Base-by-base conservation (phyloP, 1,284 basidiomycete genomes). In the Pulchroboletus neoregius region DNA sequence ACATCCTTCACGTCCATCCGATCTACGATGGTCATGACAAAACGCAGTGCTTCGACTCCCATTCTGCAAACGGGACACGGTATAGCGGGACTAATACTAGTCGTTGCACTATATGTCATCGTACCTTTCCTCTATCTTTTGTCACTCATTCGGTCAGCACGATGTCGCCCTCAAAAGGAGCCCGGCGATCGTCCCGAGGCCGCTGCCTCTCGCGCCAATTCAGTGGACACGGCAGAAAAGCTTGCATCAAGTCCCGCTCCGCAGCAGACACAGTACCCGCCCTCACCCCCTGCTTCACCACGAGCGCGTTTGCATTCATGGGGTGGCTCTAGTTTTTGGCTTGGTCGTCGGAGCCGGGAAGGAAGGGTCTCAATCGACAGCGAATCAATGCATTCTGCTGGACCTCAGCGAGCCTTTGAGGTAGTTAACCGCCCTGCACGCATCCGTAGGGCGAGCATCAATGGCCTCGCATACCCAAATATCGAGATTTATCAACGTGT, bases 361-460 rank as follows among this genome's bases (percentile, higher is more conserved):
- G 74, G 68, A 39, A 65, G 68, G 33, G 37, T 65, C 18, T 75
- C 76, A n/a, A 73, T 63, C 40, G 79, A 82, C 45, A 78, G 69
- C 33, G 75, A 75, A 45, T 76, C 74, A 13, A 50, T 66, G 26
- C 63, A 64, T 51, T 73, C 78, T 22, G 66, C 70, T 49, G 58
- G 68, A 45, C 61, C 71, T 39, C 71, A 71, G 41, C 69, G 75
- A 48, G 72, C 74, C 1, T 89, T 89, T 56, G 86, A 88, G 60
- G 85, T 90, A 20, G 65, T 82, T 18, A 88, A 87, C 60, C 74
- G 87, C 34, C 82, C 81, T 8, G 58, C 66, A 11, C 74, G 79
- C 35, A 63, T 61, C 27, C 76, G 74, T 22, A 72, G 70, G 51
- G 64, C 68, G 12, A 79, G 75, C 49, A 71, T 61, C 16, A 72